Evolutionary conservation across 768 basidiomycete genomes (phyloP), one percentile per base, ranked within the genome.

Genomic region (Krasilnikovozyma curviuscula): DNA sequence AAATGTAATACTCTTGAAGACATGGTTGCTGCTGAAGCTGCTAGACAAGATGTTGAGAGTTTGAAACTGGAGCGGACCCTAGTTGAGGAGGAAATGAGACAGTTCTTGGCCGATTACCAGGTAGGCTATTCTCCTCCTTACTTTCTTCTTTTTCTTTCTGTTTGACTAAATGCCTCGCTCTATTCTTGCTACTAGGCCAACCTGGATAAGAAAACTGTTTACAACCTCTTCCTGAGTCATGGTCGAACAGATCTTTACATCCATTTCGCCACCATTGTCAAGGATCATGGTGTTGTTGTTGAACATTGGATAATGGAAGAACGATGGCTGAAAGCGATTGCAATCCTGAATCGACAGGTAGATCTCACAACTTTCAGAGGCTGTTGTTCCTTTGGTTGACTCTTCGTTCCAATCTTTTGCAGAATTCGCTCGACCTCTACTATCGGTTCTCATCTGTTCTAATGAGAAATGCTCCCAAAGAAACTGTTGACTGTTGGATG

Each of bases 1-100:
- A 97, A 93, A 68, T 86, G 83, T 63, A 91, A 93, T 59, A 84
- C 91, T 53, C 68, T 97, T 43, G 93, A 98, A 59, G 93, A 97
- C 59, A 70, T 88, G 16, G 77, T 89, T 24, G 86, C 85, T 0
- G 83, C 89, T 0, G 85, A 88, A 53, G 60, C 63, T 3, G 61
- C 60, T 1, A 61, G 79, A 10, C 76, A 78, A 44, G 83, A 91
- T 54, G 78, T 80, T 14, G 82, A 88, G 44, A 89, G 88, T 60
- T 66, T 97, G 27, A 71, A 75, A 40, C 71, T 77, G 3, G 89
- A 95, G 61, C 72, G 79, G 37, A 66, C 68, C 14, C 78, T 95
- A 29, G 69, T 95, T 18, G 88, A 93, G 57, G 93, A 95, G 37
- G 93, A 98, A 60, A 71, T 97, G 32, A 72, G 77, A 35, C 81